These are phyloP conservation scores for Symbiotaphrina buchneri DNA, from an alignment of 495 filamentous ascomycete genomes.

Conservation along the genomic window DNA sequence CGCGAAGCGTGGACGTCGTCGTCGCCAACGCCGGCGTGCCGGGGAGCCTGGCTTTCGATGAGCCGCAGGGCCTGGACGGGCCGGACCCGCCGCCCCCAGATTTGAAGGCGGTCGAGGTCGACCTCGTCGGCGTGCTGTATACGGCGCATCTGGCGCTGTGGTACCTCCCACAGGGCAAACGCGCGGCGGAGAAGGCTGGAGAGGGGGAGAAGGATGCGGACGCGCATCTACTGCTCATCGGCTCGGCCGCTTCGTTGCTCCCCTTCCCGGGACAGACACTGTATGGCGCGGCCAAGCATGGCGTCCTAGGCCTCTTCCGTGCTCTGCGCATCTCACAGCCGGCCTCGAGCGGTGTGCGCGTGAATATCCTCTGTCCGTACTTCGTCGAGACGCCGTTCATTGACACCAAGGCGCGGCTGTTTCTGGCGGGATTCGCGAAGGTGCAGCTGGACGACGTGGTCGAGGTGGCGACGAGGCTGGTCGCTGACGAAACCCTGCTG, in stretches of 20 bases:
- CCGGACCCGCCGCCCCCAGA: slow-evolving; percentile 25
- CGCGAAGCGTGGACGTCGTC: slow-evolving; percentile 32
- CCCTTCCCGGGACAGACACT: slow-evolving; percentile 22
- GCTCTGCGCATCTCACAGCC: no score
- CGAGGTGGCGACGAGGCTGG: slow-evolving; percentile 21
- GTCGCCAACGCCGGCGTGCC: slow-evolving; percentile 49
- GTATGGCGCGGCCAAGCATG: slow-evolving; percentile 41
- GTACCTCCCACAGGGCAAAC: slow-evolving; percentile 22
- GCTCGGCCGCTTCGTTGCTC: slow-evolving; percentile 26
- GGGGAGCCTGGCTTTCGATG: slow-evolving; percentile 14
- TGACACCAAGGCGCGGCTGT: slow-evolving; percentile 12
- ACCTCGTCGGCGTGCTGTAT: slow-evolving; percentile 39
- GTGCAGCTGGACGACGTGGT: slow-evolving; percentile 31
- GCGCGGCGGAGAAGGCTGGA: no score
- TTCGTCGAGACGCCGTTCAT: slow-evolving; percentile 45
- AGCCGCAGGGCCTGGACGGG: slow-evolving; percentile 14
- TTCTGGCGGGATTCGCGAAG: slow-evolving; percentile 29
- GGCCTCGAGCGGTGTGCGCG: slow-evolving; percentile 27
- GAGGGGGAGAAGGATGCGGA: no score
- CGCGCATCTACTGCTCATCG: slow-evolving; percentile 17
- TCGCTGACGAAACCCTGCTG: slow-evolving; percentile 21
- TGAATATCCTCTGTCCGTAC: slow-evolving; percentile 41
- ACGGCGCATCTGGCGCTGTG: slow-evolving; percentile 40
- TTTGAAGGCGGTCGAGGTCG: slow-evolving; percentile 31
- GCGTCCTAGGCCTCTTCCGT: slow-evolving; percentile 37